A percentile compares a stretch with the other conserved stretches of the same genome.
phyloP scores from a whole-genome alignment of 805 yeast species.

The Ogataea thermomethanolica region DNA sequence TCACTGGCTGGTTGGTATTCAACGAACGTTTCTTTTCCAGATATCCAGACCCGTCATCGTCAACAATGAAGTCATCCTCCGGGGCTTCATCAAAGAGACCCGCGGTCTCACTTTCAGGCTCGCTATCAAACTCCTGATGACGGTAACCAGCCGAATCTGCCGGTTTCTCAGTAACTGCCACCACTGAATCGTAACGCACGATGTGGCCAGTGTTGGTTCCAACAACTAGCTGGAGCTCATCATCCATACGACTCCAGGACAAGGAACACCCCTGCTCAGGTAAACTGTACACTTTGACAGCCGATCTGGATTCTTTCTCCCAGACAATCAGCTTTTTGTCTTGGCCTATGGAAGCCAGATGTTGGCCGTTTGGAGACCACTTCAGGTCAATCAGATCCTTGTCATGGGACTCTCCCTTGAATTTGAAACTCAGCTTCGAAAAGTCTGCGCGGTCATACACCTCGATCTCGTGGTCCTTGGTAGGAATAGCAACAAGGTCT shows the following conservation, averaged over 20 bases:
- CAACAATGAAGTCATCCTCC: constrained; percentile 56
- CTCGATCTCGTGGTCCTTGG: constrained; percentile 44
- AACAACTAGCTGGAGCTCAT: constrained; percentile 30
- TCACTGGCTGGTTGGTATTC: constrained; percentile 4
- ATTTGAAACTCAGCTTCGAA: constrained; percentile 14
- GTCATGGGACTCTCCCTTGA: constrained; percentile 27
- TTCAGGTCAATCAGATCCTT: constrained; percentile 45
- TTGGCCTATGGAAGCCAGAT: constrained; percentile 56
- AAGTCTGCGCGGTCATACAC: constrained; percentile 41
- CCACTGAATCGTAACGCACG: constrained; percentile 24
- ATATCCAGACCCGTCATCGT: constrained; percentile 54
- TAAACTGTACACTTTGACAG: constrained; percentile 29
- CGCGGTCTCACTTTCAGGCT: constrained; percentile 27
- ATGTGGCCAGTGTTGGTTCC: constrained; percentile 45
- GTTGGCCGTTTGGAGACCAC: constrained; percentile 60
- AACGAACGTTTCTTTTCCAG: constrained; percentile 19
- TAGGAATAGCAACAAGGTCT: constrained; percentile 63
- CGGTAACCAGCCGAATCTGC: constrained; percentile 9
- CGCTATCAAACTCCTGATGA: constrained; percentile 18
- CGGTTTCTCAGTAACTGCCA: constrained; percentile 14
- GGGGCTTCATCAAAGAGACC: constrained; percentile 36
- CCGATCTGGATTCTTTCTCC: constrained; percentile 41
- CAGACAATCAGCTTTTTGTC: constrained; percentile 53
- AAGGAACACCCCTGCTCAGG: constrained; percentile 23
- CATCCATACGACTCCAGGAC: constrained; percentile 33